These are phyloP conservation scores for Phytophthora chlamydospora DNA, from an alignment of 352 stramenopile species.

Conservation along the genomic window DNA sequence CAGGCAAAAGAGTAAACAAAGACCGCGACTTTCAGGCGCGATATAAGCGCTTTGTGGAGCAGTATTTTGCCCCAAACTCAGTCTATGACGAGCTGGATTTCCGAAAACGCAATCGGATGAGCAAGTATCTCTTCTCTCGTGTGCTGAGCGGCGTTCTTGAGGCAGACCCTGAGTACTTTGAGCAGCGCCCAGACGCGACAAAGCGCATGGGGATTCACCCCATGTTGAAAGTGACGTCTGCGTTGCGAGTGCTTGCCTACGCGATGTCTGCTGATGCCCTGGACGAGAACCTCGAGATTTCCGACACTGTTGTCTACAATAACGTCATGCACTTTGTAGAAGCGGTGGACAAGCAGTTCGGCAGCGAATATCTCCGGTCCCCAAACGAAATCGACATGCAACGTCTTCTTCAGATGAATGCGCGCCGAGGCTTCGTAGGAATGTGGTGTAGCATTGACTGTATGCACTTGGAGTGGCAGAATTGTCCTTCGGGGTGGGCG, in stretches of 20 bases:
- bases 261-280: not conserved
- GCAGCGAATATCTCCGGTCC: not conserved
- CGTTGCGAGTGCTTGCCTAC: constrained; percentile 9
- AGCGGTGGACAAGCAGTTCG: not conserved
- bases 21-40: constrained; percentile 1
- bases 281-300: constrained; percentile 3
- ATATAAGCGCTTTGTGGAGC: constrained; percentile 3
- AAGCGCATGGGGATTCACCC: constrained; percentile 10
- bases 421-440: not conserved
- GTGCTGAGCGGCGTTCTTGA: not conserved
- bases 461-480: too few relatives aligned
- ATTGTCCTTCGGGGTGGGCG: too few relatives aligned
- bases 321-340: constrained; percentile 2
- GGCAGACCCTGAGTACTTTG: not conserved
- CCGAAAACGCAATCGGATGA: constrained; percentile 1
- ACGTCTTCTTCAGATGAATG: constrained; percentile 1
- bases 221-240: constrained; percentile 4
- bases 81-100: constrained; percentile 1
- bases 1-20: constrained; percentile 4
- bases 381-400: not conserved
- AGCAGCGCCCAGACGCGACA: constrained; percentile 5
- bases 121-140: constrained; percentile 2
- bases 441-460: too few relatives aligned
- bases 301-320: not conserved
- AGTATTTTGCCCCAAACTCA: constrained; percentile 1